Evolutionary conservation across 2,329 filamentous ascomycete species (phyloP), one percentile per base, ranked within the genome.

Genomic region (Emergomyces africanus): DNA sequence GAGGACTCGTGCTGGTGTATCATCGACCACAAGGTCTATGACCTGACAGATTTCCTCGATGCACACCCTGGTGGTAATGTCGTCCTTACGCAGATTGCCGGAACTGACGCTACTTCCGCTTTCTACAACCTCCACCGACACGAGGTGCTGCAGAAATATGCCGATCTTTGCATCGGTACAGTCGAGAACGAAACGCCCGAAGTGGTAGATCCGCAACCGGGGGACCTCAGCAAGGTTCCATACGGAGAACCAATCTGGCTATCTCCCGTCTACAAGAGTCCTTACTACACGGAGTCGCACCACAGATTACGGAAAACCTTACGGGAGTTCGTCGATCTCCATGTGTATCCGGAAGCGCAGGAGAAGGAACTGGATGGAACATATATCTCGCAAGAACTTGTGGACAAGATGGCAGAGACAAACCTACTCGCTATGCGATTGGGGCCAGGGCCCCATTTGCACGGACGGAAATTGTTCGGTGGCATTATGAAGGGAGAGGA

Each of bases 121-220:
- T 95, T 95, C 74, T 95, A 95, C 82, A 95, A 95, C 77, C 84
- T 96, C 57, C 90, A 96, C 76, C 81, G 90, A 30, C 89, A 95
- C 66, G 90, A 95, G 74, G 88, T 95, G n/a, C 81, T 95, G 12
- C 77, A 84, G 61, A 90, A 90, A 72, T 95, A 95, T 78, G 75
- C 80, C 53, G 79, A 82, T 66, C 81, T 95, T 20, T 86, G 83
- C 72, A 81, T 95, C 66, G 90, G 90, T 68, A 88, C 83, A 15
- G 72, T 95, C 69, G 77, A 83, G 64, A 87, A 83, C 72, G 89
- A 95, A 77, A 85, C 80, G 68, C 81, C 89, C 23, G 83, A 90
- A 69, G 83, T 94, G 65, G 79, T 90, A 63, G 83, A 84, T 23
- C 83, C 82, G 1, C 74, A 84, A 68, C 77, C 83, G 10, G 89